Conservation (phyloP, 83 land plant species). For the Larix sibirica region DNA sequence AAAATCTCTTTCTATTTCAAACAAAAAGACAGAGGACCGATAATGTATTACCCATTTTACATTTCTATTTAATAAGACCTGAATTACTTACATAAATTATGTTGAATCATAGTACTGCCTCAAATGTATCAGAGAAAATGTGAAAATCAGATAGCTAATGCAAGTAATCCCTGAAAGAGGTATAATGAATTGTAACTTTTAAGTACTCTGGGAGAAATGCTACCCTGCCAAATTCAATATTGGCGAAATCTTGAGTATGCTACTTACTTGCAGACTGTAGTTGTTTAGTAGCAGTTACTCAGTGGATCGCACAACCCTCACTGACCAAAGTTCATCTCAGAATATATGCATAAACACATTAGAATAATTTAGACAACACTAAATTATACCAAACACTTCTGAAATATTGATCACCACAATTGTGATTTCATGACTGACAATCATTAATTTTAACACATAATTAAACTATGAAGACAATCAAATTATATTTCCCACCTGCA, state of each 20-base stretch:
- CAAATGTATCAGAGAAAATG: slow-evolving; percentile 11
- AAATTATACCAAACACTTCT: background rate
- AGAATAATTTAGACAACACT: background rate
- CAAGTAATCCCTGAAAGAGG: slow-evolving; percentile 6
- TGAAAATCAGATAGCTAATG: slow-evolving; percentile 3
- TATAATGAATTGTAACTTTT: background rate
- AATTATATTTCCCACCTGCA: slow-evolving; percentile 34
- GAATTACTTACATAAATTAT: slow-evolving; percentile 12
- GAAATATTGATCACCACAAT: too few relatives aligned
- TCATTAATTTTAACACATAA: background rate
- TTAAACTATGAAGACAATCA: background rate
- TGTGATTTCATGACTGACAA: too few relatives aligned
- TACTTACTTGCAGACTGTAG: background rate
- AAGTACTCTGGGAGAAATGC: background rate
- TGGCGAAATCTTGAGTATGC: background rate
- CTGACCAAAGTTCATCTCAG: slow-evolving; percentile 78
- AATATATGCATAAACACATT: slow-evolving; percentile 48
- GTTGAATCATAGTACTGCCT: slow-evolving; percentile 9
- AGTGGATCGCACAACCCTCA: slow-evolving; percentile 19
- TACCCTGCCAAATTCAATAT: background rate
- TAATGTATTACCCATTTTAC: background rate
- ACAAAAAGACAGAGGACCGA: background rate
- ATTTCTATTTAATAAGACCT: background rate
- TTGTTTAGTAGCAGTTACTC: slow-evolving; percentile 1
- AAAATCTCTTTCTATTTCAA: background rate